Percentiles rank a stretch among this genome's conserved stretches.
Conservation (phyloP, 768 basidiomycete species). For the Tricholoma sp. region DNA sequence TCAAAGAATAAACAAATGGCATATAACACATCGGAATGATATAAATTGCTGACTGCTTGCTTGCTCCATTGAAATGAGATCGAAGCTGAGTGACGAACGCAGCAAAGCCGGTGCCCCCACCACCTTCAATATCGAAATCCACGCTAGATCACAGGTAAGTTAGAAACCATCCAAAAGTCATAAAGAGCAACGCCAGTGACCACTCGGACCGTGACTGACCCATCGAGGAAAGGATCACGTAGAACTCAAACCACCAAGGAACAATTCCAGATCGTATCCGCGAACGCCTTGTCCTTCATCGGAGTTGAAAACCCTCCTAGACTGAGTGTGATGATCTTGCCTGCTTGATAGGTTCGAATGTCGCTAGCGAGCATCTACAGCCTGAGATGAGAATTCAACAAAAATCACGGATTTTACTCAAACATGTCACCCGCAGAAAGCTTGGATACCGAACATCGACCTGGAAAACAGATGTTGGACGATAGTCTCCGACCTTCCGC, state of each 20-base stretch:
- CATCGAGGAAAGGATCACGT: too few species aligned
- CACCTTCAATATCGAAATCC: conserved; percentile 64
- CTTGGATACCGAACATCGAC: too few species aligned
- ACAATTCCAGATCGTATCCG: conserved; percentile 60
- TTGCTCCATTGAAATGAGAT: conserved; percentile 37
- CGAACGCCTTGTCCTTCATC: conserved; percentile 50
- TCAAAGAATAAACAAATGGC: not conserved
- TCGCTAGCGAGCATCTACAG: conserved; percentile 51
- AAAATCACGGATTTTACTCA: too few species aligned
- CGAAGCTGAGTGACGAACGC: conserved; percentile 43
- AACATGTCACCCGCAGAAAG: too few species aligned
- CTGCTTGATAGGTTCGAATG: conserved; percentile 56
- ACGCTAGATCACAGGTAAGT: conserved; percentile 29
- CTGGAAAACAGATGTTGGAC: too few species aligned
- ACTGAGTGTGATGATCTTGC: conserved; percentile 45
- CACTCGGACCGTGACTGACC: too few species aligned
- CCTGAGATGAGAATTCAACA: conserved; percentile 22
- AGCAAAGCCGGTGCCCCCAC: conserved; percentile 38
- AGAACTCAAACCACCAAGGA: conserved; percentile 66
- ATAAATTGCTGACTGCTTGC: conserved; percentile 43
- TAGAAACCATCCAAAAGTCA: too few species aligned
- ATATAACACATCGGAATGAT: too few species aligned
- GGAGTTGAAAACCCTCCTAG: conserved; percentile 46
- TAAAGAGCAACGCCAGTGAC: too few species aligned
- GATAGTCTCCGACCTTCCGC: too few species aligned